Conservation (phyloP, 257 asterid genomes). For the Plantago ovata region DNA sequence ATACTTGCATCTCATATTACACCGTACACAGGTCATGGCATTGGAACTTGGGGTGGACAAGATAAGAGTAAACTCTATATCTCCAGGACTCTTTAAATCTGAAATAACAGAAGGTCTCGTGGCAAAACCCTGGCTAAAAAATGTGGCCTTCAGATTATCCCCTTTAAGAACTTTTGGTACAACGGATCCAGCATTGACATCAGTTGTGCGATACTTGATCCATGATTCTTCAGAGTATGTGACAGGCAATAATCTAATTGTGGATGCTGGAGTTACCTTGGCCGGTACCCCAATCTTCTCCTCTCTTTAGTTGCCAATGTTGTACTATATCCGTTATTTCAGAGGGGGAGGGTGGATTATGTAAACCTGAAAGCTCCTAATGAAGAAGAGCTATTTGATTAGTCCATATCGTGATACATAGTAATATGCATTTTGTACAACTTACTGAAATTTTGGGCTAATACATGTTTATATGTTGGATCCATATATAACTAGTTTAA, state of each 20-base stretch:
- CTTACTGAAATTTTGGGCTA: no score
- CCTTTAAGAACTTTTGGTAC: conserved; percentile 58
- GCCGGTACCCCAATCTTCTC: conserved; percentile 65
- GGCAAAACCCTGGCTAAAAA: conserved; percentile 53
- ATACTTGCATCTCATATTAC: not conserved
- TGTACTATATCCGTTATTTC: not conserved
- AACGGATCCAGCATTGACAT: conserved; percentile 60
- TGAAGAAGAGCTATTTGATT: no score
- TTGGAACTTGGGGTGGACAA: conserved; percentile 53
- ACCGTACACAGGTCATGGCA: conserved; percentile 60
- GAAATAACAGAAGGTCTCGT: conserved; percentile 65
- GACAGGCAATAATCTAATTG: conserved; percentile 54
- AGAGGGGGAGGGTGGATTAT: no score
- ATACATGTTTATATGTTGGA: no score
- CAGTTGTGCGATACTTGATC: conserved; percentile 56
- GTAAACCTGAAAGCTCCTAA: no score
- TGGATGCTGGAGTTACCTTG: conserved; percentile 58
- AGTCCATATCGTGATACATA: no score
- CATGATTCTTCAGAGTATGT: conserved; percentile 60
- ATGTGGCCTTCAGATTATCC: conserved; percentile 35
- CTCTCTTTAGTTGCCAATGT: conserved; percentile 39
- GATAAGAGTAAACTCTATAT: conserved; percentile 69
- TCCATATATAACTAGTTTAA: no score
- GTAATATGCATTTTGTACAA: no score
- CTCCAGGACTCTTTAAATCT: conserved; percentile 66